A percentile compares a stretch with the other conserved stretches of the same genome.
Evolutionary conservation across 148 eudicot genomes (phyloP).

Genomic region (Camellia lanceoleosa): DNA sequence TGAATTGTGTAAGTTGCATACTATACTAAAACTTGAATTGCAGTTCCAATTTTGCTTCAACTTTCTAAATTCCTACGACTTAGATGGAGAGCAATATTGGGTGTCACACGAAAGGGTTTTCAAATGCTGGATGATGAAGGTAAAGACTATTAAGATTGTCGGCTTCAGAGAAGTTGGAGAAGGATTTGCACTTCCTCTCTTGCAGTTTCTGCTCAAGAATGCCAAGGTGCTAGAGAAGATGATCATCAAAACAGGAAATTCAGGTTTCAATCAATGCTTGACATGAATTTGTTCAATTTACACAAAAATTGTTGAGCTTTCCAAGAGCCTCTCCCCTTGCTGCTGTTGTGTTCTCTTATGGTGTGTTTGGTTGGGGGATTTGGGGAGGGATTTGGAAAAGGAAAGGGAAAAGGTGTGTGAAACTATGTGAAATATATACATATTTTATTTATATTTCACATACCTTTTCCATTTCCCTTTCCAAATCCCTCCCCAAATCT

Average conservation of each 20-base stretch:
- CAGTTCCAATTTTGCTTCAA: not conserved
- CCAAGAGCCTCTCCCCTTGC: not conserved
- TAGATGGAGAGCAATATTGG: not conserved
- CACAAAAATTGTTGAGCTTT: not conserved
- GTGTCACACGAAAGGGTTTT: not conserved
- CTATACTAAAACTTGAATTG: not conserved
- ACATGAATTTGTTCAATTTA: not conserved
- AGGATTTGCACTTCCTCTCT: not conserved
- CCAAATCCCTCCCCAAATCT: too few species aligned
- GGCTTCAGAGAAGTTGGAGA: not conserved
- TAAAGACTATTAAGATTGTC: not conserved
- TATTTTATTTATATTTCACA: too few species aligned
- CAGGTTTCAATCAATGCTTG: not conserved
- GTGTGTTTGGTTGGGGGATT: too few species aligned
- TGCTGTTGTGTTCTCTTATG: not conserved
- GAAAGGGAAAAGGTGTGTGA: too few species aligned
- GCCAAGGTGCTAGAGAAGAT: not conserved
- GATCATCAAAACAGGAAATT: not conserved
- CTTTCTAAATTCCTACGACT: not conserved
- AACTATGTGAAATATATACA: too few species aligned
- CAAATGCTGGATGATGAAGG: not conserved
- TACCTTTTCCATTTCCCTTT: too few species aligned
- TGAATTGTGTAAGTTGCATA: not conserved
- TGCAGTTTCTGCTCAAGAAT: not conserved
- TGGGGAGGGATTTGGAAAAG: too few species aligned